Evolutionary conservation across 306 rosid genomes (phyloP).

Genomic region (Malus asiatica): DNA sequence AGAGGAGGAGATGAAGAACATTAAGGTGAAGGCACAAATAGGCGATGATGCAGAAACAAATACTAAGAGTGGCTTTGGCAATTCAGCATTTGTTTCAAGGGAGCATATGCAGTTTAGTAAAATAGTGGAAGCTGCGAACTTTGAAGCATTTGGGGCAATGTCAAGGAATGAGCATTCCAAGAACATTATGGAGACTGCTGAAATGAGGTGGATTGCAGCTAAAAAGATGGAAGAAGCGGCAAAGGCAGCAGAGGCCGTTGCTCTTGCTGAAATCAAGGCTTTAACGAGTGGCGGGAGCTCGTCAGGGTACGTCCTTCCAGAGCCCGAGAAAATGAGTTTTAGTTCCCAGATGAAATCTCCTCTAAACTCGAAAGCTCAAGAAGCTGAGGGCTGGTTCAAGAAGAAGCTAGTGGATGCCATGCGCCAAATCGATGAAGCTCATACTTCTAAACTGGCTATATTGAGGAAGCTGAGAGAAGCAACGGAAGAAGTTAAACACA

Average conservation of each 20-base stretch:
- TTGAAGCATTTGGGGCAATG: conserved; percentile 27
- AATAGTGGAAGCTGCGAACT: conserved; percentile 26
- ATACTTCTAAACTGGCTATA: conserved; percentile 42
- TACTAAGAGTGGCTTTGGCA: conserved; percentile 2
- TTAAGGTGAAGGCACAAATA: conserved; percentile 18
- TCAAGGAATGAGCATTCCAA: conserved; percentile 20
- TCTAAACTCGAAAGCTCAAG: conserved; percentile 28
- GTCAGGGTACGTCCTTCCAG: conserved; percentile 36
- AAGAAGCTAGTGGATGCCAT: conserved; percentile 42
- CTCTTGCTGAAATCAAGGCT: conserved; percentile 79
- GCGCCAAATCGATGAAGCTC: conserved; percentile 47
- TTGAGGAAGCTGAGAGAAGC: conserved; percentile 73
- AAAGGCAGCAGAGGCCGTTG: conserved; percentile 87
- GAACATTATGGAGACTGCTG: conserved; percentile 55
- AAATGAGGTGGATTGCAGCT: conserved; percentile 88
- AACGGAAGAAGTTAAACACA: conserved; percentile 56
- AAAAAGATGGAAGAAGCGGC: conserved; percentile 99
- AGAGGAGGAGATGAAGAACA: conserved; percentile 33
- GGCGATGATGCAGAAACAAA: conserved; percentile 15
- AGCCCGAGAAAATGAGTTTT: conserved; percentile 47
- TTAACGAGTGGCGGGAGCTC: conserved; percentile 37
- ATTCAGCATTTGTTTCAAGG: conserved; percentile 18
- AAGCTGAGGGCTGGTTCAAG: conserved; percentile 41
- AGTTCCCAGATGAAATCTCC: conserved; percentile 32
- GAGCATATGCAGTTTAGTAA: conserved; percentile 18